Conservation (phyloP, 202 grass and related monocot genomes). For the Carex sylvatica region DNA sequence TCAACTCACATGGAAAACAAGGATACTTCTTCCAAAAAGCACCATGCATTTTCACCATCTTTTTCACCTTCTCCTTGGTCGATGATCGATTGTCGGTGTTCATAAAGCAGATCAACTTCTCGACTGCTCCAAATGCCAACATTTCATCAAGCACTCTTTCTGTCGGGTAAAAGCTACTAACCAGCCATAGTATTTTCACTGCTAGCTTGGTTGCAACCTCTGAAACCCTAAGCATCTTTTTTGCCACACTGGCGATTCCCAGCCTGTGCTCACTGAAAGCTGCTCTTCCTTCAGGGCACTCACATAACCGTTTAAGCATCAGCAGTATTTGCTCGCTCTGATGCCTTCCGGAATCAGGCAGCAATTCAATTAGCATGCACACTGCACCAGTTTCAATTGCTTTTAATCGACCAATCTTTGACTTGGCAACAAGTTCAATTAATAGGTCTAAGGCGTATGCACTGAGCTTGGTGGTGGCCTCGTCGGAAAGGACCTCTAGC, state of each 20-base stretch:
- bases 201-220: constrained; percentile 58
- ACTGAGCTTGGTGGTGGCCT: constrained; percentile 63
- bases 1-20: constrained; percentile 65
- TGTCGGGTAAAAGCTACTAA: constrained; percentile 40
- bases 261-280: constrained; percentile 69
- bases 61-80: constrained; percentile 65
- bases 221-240: constrained; percentile 69
- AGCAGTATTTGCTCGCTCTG: constrained; percentile 60
- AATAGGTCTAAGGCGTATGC: constrained; percentile 63
- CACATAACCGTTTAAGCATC: constrained; percentile 74
- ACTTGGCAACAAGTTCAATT: constrained; percentile 38
- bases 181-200: constrained; percentile 72
- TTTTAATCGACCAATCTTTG: constrained; percentile 34
- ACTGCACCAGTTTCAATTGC: constrained; percentile 69
- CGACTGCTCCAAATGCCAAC: constrained; percentile 57
- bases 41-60: constrained; percentile 58
- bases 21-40: constrained; percentile 58
- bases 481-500: constrained; percentile 74
- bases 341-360: constrained; percentile 46
- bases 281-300: constrained; percentile 56
- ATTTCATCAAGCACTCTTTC: constrained; percentile 83
- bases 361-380: constrained; percentile 63
- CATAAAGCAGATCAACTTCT: constrained; percentile 63
- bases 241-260: constrained; percentile 51
- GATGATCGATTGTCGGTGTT: constrained; percentile 48